phyloP scores from a whole-genome alignment of 2,329 filamentous ascomycete genomes.

The Pezicula rhizophila region DNA sequence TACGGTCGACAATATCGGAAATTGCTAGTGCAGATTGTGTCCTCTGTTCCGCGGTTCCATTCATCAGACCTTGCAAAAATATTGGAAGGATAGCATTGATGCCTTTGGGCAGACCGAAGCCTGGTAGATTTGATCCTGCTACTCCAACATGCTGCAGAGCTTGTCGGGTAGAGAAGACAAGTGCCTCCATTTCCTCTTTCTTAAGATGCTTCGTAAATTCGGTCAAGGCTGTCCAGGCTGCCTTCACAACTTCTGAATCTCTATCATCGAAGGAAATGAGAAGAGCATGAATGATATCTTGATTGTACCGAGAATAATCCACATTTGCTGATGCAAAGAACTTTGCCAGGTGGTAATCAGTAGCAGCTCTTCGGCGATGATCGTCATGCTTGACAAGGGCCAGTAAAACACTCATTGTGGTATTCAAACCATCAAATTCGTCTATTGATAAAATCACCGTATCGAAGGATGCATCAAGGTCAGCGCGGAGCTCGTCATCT shows the following conservation, averaged over 20 bases:
- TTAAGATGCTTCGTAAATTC: slow-evolving; percentile 83
- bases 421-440: slow-evolving; percentile 92
- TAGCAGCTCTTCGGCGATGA: slow-evolving; percentile 72
- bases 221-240: slow-evolving; percentile 79
- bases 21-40: slow-evolving; percentile 89
- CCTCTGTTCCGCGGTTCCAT: slow-evolving; percentile 86
- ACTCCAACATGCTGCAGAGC: slow-evolving; percentile 85
- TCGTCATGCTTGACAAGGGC: slow-evolving; percentile 88
- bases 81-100: slow-evolving; percentile 95
- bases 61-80: slow-evolving; percentile 96
- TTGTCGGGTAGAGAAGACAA: slow-evolving; percentile 81
- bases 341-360: slow-evolving; percentile 71
- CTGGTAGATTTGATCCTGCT: slow-evolving; percentile 74
- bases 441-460: slow-evolving; percentile 88
- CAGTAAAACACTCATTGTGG: slow-evolving; percentile 89
- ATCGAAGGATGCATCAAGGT: slow-evolving; percentile 78
- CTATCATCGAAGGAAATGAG: slow-evolving; percentile 88
- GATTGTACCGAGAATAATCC: slow-evolving; percentile 93
- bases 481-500: slow-evolving; percentile 65
- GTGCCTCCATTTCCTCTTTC: slow-evolving; percentile 96
- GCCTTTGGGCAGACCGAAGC: slow-evolving; percentile 90
- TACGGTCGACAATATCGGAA: slow-evolving; percentile 91
- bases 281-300: slow-evolving; percentile 85
- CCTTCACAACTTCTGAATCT: slow-evolving; percentile 78
- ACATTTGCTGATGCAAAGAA: slow-evolving; percentile 79